phyloP scores from a whole-genome alignment of 2,329 filamentous ascomycete species.

The Sporothrix schenckii region DNA sequence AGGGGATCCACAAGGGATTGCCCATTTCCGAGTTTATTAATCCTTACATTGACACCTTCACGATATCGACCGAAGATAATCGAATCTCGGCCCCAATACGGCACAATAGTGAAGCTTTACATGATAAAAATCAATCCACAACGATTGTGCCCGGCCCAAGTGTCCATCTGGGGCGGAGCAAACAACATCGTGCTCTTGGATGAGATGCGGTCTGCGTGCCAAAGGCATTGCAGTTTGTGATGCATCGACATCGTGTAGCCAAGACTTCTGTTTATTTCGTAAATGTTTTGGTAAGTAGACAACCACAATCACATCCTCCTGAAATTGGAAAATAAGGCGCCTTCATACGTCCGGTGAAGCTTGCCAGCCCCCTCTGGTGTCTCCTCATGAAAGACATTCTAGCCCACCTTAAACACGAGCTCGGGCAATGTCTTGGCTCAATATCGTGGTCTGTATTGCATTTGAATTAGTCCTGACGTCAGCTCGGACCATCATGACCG shows the following conservation, averaged over 20 bases:
- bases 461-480: not conserved
- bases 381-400: no score
- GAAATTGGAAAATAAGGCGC: not conserved
- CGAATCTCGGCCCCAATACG: not conserved
- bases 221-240: not conserved
- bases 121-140: not conserved
- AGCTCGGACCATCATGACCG: not conserved
- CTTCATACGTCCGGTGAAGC: no score
- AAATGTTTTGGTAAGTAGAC: no score
- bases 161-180: slow-evolving; percentile 4
- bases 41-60: not conserved
- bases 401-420: no score
- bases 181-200: not conserved
- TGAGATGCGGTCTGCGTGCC: not conserved
- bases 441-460: not conserved
- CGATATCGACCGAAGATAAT: no score
- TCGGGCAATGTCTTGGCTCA: not conserved
- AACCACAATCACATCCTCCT: no score
- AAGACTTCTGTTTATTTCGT: not conserved
- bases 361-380: no score
- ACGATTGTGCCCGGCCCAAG: not conserved
- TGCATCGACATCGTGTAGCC: not conserved
- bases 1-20: not conserved
- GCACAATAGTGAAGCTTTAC: not conserved
- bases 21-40: no score